Conservation (phyloP, 2,329 filamentous ascomycete species). For the Hypocreales sp. region DNA sequence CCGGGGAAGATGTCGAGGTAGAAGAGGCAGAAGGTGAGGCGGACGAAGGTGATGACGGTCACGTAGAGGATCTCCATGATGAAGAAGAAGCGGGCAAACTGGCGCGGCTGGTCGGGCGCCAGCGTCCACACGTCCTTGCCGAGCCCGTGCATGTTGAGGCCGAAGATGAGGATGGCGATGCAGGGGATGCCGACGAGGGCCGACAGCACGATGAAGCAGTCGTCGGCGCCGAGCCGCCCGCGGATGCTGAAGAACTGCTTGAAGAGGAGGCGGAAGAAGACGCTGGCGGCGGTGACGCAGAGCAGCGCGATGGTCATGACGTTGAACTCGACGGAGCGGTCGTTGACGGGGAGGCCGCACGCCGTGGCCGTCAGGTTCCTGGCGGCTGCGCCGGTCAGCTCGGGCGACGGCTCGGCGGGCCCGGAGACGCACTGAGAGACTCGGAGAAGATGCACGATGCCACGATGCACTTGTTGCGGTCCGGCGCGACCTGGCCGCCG, state of each 20-base stretch:
- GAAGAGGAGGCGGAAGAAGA: conserved; percentile 7
- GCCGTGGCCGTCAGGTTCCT: conserved; percentile 3
- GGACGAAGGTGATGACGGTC: not conserved
- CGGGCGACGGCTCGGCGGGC: too few relatives aligned
- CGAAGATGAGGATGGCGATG: conserved; percentile 10
- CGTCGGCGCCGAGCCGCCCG: conserved; percentile 15
- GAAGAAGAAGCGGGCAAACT: conserved; percentile 1
- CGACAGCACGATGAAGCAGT: conserved; percentile 12
- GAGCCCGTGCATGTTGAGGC: conserved; percentile 11
- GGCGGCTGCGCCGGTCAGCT: too few relatives aligned
- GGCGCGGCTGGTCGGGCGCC: not conserved
- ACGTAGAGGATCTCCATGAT: conserved; percentile 1
- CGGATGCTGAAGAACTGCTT: conserved; percentile 12
- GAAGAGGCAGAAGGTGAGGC: conserved; percentile 1
- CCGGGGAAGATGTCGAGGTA: conserved; percentile 1
- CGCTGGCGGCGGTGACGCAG: conserved; percentile 6
- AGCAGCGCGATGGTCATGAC: conserved; percentile 6
- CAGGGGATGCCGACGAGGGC: conserved; percentile 9
- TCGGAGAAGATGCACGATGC: too few relatives aligned
- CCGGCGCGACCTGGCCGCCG: too few relatives aligned
- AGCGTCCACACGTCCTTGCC: conserved; percentile 20
- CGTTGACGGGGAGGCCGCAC: conserved; percentile 2
- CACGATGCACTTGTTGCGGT: too few relatives aligned
- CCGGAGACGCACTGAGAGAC: too few relatives aligned
- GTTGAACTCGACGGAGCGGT: conserved; percentile 2